A percentile compares a stretch with the other conserved stretches of the same genome.
phyloP scores from a whole-genome alignment of 345 rosid species.

The Sisymbrium altissimum region DNA sequence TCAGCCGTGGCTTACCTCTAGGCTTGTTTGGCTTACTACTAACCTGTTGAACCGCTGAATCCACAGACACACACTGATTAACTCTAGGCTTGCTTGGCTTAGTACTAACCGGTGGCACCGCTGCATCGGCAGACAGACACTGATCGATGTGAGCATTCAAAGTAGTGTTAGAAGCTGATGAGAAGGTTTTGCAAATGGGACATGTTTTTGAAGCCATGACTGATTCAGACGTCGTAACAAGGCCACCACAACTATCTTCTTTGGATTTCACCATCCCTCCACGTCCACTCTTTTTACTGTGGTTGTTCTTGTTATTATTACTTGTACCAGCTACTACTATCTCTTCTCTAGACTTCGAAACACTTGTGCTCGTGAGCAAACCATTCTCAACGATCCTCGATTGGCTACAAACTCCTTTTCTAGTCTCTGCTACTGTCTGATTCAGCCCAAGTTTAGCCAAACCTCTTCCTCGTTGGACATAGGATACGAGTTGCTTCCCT shows the following conservation, averaged over 20 bases:
- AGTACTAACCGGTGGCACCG: constrained; percentile 52
- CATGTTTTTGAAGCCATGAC: constrained; percentile 63
- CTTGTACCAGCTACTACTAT: constrained; percentile 28
- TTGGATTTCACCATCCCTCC: constrained; percentile 61
- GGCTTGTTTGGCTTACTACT: constrained; percentile 55
- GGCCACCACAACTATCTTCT: constrained; percentile 47
- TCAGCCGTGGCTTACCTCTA: constrained; percentile 65
- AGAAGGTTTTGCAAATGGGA: constrained; percentile 98
- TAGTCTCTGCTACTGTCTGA: constrained; percentile 36
- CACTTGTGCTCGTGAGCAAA: constrained; percentile 50
- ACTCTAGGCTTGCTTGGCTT: constrained; percentile 61
- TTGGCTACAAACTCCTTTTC: constrained; percentile 30
- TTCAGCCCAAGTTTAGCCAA: constrained; percentile 31
- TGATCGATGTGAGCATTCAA: constrained; percentile 99
- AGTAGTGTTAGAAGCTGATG: constrained; percentile 94
- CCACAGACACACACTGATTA: constrained; percentile 78
- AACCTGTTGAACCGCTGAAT: constrained; percentile 56
- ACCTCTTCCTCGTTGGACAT: constrained; percentile 28
- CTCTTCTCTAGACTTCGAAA: constrained; percentile 55
- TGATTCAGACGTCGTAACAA: constrained; percentile 43
- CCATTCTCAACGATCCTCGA: constrained; percentile 50
- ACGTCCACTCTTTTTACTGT: constrained; percentile 60
- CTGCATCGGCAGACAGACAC: constrained; percentile 76
- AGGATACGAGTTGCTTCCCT: constrained; percentile 32
- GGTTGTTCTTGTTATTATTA: constrained; percentile 32